Percentiles rank a stretch among this genome's conserved stretches.
phyloP scores from a whole-genome alignment of 257 asterid genomes.

The Solanum chaucha region DNA sequence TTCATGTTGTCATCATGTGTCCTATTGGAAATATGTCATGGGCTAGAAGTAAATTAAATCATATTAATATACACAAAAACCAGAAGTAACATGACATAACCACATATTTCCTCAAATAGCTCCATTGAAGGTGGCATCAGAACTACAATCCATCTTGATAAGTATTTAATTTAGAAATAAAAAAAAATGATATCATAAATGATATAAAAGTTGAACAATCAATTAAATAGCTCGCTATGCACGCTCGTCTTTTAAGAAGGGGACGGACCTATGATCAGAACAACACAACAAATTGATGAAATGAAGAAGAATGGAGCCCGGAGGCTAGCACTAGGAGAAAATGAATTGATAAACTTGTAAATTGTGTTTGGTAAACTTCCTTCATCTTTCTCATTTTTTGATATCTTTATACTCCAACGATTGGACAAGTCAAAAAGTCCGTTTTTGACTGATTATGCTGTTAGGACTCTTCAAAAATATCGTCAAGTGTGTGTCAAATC shows the following conservation, averaged over 20 bases:
- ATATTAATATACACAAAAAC: not conserved
- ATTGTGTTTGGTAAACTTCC: no score
- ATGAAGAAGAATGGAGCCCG: not conserved
- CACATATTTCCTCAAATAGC: not conserved
- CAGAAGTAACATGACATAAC: not conserved
- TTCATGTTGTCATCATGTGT: not conserved
- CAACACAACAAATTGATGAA: not conserved
- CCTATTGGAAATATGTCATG: not conserved
- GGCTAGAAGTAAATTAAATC: not conserved
- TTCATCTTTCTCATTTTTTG: no score
- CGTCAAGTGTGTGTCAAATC: not conserved
- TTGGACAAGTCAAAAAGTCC: not conserved
- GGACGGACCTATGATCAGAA: not conserved
- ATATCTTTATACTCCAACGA: not conserved
- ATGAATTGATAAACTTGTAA: no score
- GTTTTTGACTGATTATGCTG: not conserved
- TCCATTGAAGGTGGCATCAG: not conserved
- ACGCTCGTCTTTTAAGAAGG: not conserved
- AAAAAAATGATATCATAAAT: not conserved
- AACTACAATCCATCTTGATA: not conserved
- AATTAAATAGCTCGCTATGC: not conserved
- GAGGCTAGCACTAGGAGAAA: not conserved
- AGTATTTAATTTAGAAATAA: not conserved
- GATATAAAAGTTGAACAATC: not conserved
- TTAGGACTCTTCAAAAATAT: not conserved